Conservation (phyloP, 371 early-diverging fungal species). For the Furculomyces boomerangus region DNA sequence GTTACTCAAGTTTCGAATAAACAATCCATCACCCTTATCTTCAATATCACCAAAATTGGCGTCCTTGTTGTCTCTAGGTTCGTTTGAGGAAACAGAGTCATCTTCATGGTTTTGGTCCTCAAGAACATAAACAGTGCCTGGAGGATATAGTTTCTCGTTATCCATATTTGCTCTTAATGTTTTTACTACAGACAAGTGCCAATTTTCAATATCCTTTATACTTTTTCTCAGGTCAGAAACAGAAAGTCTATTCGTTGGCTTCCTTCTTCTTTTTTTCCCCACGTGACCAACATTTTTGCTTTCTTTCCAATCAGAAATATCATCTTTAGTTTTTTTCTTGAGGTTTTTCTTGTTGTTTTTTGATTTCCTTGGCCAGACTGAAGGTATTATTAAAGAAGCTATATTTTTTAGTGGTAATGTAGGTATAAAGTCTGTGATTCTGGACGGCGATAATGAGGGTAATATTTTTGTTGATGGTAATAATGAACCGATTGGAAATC, state of each 20-base stretch:
- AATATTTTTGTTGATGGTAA: no score
- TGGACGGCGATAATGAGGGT: no score
- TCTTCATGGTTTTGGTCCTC: constrained; percentile 21
- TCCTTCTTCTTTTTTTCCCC: no score
- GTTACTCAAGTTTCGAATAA: background rate
- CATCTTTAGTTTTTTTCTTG: background rate
- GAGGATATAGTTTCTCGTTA: constrained; percentile 61
- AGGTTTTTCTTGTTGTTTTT: background rate
- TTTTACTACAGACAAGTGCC: constrained; percentile 65
- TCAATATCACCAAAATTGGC: constrained; percentile 7
- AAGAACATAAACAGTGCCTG: constrained; percentile 44
- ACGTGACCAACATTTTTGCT: no score
- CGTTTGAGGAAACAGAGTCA: constrained; percentile 5
- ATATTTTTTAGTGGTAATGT: no score
- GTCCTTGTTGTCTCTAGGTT: constrained; percentile 3
- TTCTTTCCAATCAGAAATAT: background rate
- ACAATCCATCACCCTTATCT: constrained; percentile 6
- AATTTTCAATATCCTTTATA: constrained; percentile 28
- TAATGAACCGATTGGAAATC: no score
- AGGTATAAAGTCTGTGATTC: background rate
- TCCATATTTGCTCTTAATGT: constrained; percentile 64
- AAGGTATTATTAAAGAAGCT: no score
- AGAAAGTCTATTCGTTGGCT: no score
- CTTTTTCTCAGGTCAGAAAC: background rate
- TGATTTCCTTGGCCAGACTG: no score